Evolutionary conservation across 139 green algal species (phyloP).

Genomic region (Picochlorum sp.): DNA sequence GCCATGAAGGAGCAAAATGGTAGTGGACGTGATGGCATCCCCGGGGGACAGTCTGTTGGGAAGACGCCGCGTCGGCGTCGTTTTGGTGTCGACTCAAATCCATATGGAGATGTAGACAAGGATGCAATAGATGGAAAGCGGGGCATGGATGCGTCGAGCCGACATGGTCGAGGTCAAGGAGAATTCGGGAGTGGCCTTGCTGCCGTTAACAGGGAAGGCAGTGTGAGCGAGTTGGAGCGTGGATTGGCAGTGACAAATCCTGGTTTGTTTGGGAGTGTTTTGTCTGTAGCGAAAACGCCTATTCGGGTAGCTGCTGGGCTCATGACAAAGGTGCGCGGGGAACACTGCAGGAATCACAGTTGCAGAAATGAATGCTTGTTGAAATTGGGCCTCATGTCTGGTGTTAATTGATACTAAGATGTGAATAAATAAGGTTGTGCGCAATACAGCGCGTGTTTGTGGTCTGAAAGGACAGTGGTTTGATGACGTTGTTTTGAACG

Average conservation of each 20-base stretch:
- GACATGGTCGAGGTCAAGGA: neutral
- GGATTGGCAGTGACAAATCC: too few relatives aligned
- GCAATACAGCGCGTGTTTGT: too few relatives aligned
- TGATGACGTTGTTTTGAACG: too few relatives aligned
- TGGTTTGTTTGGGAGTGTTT: neutral
- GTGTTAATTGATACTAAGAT: too few relatives aligned
- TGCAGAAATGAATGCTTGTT: too few relatives aligned
- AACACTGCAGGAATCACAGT: neutral
- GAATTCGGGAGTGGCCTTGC: neutral
- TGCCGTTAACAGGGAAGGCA: neutral
- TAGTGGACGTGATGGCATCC: too few relatives aligned
- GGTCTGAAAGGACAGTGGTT: too few relatives aligned
- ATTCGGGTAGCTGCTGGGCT: neutral
- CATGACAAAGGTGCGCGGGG: neutral
- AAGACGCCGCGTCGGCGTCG: neutral
- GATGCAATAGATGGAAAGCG: neutral
- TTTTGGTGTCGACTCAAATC: neutral
- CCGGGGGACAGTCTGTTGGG: too few relatives aligned
- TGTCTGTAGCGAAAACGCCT: conserved; percentile 3
- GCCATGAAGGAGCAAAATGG: too few relatives aligned
- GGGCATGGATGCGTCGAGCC: neutral
- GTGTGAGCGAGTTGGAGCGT: too few relatives aligned
- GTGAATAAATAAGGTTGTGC: too few relatives aligned
- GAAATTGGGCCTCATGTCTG: too few relatives aligned
- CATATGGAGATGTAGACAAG: neutral